Percentiles rank a stretch among this genome's conserved stretches.
These are phyloP conservation scores for Xerocomus minutiporus DNA, from an alignment of 1,284 basidiomycete genomes.

Conservation along the genomic window DNA sequence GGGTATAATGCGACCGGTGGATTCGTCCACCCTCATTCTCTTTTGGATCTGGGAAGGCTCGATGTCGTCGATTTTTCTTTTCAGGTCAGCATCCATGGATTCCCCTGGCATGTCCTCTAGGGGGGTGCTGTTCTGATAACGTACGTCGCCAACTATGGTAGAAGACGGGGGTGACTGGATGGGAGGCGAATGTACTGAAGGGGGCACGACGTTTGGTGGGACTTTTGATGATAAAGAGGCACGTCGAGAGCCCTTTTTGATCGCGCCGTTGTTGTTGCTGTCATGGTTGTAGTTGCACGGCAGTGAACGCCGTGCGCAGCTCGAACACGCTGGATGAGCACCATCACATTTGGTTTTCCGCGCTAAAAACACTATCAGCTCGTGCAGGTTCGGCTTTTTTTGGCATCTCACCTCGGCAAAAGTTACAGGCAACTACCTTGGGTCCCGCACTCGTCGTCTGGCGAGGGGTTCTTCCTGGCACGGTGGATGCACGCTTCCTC, in stretches of 20 bases:
- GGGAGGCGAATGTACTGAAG: conserved; percentile 52
- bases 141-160: conserved; percentile 30
- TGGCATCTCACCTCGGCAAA: conserved; percentile 60
- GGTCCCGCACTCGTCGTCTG: conserved; percentile 65
- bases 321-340: conserved; percentile 70
- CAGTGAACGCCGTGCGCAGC: conserved; percentile 67
- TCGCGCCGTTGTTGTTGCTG: conserved; percentile 37
- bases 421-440: conserved; percentile 79
- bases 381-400: conserved; percentile 10
- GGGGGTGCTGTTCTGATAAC: conserved; percentile 30
- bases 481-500: conserved; percentile 62
- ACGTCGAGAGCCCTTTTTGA: conserved; percentile 45
- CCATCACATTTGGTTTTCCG: conserved; percentile 83
- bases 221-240: conserved; percentile 45
- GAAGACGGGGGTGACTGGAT: conserved; percentile 44
- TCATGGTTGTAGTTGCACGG: conserved; percentile 77
- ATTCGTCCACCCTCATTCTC: conserved; percentile 37
- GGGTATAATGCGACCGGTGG: conserved; percentile 29
- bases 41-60: conserved; percentile 34
- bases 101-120: conserved; percentile 27
- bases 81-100: conserved; percentile 33
- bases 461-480: conserved; percentile 56
- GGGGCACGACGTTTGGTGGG: conserved; percentile 33
- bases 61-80: conserved; percentile 36
- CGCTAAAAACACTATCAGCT: conserved; percentile 40